Base-by-base conservation (phyloP, 495 filamentous ascomycete species). In the Penicillium ucsense region DNA sequence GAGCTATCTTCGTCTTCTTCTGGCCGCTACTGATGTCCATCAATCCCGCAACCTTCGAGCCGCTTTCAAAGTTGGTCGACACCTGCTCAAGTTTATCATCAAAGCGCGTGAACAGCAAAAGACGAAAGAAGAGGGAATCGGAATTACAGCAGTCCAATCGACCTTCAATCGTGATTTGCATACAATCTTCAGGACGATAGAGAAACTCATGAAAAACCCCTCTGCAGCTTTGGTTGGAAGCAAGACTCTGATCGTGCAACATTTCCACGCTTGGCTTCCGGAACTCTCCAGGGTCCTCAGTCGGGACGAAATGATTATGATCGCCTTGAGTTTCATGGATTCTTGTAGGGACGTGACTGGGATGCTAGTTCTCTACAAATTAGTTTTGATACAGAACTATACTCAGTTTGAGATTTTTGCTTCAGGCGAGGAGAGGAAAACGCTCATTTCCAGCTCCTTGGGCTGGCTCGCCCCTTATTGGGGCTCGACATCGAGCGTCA, bases 241-340 rank as follows among this genome's bases (percentile, higher is more conserved):
- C 48, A 94, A 97, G 61, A 97, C 92, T 2, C 67, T 99, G 32
- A 85, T 94, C 4, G 90, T 97, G 11, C 92, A 99, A 61, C 86
- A 97, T 65, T 95, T 97, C 63, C 92, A 97, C 61, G 83, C 86
- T 3, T 97, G 92, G 92, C 70, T 99, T 8, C 94, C 92, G 0
- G 89, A 95, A 52, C 78, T 97, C 5, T 77, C 79, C 4, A 79
- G 81, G 9, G 72, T 90, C 33, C 76, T 99, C 56, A 79, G 73
- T 9, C 80, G 82, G 1, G 84, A 86, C 48, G 90, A 99, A 62
- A 92, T 95, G 48, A 67, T 96, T 45, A 82, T 94, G 57, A 83
- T 97, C 42, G 89, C 91, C 28, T 85, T 90, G 44, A 86, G 88
- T 61, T 95, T 97, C 58, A 82, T 99, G 72, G 88, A 95, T 59